Evolutionary conservation across 1,284 basidiomycete genomes (phyloP).

Genomic region (Tilletia caries): DNA sequence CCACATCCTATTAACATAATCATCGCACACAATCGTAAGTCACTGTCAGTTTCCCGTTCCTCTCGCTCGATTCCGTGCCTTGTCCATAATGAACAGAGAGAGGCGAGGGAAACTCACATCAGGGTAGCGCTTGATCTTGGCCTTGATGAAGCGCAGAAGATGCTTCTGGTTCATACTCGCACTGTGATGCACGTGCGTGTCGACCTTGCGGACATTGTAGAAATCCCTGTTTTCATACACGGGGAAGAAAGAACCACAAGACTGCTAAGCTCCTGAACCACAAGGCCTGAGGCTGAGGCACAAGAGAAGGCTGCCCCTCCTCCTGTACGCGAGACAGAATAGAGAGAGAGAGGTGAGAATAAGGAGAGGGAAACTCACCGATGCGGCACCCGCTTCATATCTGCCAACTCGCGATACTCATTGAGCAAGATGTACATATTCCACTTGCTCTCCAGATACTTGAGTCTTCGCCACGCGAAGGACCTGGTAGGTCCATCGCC

Average conservation of each 20-base stretch:
- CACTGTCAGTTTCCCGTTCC: too few relatives aligned
- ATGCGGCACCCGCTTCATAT: constrained; percentile 76
- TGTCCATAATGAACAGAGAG: too few relatives aligned
- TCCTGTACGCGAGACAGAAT: too few relatives aligned
- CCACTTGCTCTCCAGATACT: constrained; percentile 93
- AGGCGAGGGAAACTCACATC: constrained; percentile 58
- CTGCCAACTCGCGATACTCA: constrained; percentile 87
- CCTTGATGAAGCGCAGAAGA: constrained; percentile 97
- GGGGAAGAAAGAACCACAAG: constrained; percentile 56
- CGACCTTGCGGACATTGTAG: constrained; percentile 94
- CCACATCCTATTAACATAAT: constrained; percentile 68
- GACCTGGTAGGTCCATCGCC: constrained; percentile 92
- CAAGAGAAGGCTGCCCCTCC: not conserved
- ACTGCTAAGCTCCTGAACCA: not conserved
- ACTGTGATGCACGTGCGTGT: constrained; percentile 97
- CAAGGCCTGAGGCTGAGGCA: not conserved
- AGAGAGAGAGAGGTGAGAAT: too few relatives aligned
- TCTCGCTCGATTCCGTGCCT: too few relatives aligned
- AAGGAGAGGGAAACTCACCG: constrained; percentile 29
- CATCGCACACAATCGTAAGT: too few relatives aligned
- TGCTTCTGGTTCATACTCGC: constrained; percentile 99
- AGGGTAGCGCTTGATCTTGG: constrained; percentile 82
- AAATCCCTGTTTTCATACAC: constrained; percentile 64
- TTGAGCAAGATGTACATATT: constrained; percentile 89
- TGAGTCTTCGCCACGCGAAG: constrained; percentile 87